Evolutionary conservation across 2,329 filamentous ascomycete genomes (phyloP).

Genomic region (Conoideocrella luteorostrata): DNA sequence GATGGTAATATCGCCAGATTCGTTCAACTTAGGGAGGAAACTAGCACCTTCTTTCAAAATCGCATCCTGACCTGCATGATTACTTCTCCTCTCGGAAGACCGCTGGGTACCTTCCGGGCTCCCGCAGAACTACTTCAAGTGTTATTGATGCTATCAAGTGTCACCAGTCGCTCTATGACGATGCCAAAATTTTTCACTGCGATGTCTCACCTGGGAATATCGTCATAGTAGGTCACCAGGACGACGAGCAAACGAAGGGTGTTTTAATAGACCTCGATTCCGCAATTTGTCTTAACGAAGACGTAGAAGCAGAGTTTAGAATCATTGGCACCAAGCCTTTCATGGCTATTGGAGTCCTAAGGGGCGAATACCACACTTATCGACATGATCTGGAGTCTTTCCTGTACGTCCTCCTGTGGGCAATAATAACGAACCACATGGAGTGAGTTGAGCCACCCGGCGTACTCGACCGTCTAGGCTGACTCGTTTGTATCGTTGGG

Average conservation of each 20-base stretch:
- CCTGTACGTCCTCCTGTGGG: conserved; percentile 17
- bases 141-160: conserved; percentile 15
- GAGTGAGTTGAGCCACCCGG: too few relatives aligned
- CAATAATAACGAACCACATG: conserved; percentile 6
- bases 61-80: conserved; percentile 14
- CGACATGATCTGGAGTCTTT: conserved; percentile 23
- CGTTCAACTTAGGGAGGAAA: conserved; percentile 10
- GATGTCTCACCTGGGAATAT: conserved; percentile 16
- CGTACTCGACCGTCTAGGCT: too few relatives aligned
- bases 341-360: conserved; percentile 19
- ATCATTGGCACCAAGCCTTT: conserved; percentile 15
- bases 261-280: conserved; percentile 16
- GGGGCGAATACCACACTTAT: conserved; percentile 12
- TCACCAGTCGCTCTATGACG: conserved; percentile 12
- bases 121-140: conserved; percentile 12
- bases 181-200: conserved; percentile 12
- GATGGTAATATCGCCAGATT: conserved; percentile 6
- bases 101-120: conserved; percentile 13
- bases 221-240: conserved; percentile 8
- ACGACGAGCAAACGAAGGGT: conserved; percentile 6
- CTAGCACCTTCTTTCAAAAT: conserved; percentile 12
- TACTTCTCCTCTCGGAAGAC: conserved; percentile 15
- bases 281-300: conserved; percentile 10
- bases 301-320: neutral
- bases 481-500: too few relatives aligned